Evolutionary conservation across 768 basidiomycete species (phyloP), one percentile per base, ranked within the genome.

Genomic region (Inosperma sp.): DNA sequence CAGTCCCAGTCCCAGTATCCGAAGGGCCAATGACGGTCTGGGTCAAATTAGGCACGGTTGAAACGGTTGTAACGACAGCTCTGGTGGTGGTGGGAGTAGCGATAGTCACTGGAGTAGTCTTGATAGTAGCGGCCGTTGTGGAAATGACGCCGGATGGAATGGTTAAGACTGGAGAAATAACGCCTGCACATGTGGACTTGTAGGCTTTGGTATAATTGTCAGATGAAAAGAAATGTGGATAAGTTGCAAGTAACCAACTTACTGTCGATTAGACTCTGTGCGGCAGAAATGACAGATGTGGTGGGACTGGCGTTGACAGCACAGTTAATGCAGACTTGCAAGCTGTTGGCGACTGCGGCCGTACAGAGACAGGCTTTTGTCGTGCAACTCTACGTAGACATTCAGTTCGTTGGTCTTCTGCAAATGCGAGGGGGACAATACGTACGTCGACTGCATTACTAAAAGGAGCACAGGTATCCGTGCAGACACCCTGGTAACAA

Each of bases 281-380:
- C 67, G 12, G 52, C 6, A 6, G 43, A 25, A 14, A 62, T 54
- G 2, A 48, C 42, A 2, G 40, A 22, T 3, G 21, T 21, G 2
- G 56, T 57, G 0, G 65, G 58, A n/a, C 50, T 56, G 7, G 51
- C 25, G 2, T 44, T 45, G 12, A 60, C 53, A 4, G 63, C 47
- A 42, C 69, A 73, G 36, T 67, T 62, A 23, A 72, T 58, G 42
- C 72, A 73, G 5, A 31, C 48, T 25, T 67, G 59, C 7, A 72
- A 55, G 13, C 52, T 34, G 1, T 27, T 41, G 19, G 62, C 62
- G 41, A 62, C 58, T 31, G 55, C n/a, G 5, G 52, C 26, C 2
- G 61, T 62, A 26, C 68, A 70, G 2, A 67, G 8, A 46, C 68
- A 70, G 8, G 45, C 29, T 12, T 47, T 52, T 2, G 48, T 56